Conservation (phyloP, 164 flowering plant species). For the Echeveria elegans region DNA sequence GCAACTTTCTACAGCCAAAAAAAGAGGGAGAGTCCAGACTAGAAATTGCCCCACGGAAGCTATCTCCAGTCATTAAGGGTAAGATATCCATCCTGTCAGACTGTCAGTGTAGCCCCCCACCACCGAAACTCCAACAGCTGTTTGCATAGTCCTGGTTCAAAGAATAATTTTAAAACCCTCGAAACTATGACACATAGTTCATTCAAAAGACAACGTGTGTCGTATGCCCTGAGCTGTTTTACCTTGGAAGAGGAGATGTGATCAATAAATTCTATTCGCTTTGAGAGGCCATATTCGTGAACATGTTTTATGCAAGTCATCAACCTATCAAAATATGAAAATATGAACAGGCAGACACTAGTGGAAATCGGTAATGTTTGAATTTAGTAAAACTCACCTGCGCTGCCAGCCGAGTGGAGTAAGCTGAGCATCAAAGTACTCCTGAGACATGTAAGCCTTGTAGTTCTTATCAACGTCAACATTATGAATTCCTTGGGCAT, state of each 20-base stretch:
- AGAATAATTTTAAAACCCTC: not conserved
- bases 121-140: slow-evolving; percentile 99
- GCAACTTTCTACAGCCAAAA: slow-evolving; percentile 76
- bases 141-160: slow-evolving; percentile 38
- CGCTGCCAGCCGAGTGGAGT: slow-evolving; percentile 81
- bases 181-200: not conserved
- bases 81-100: slow-evolving; percentile 45
- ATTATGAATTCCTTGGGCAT: slow-evolving; percentile 91
- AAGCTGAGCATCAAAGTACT: slow-evolving; percentile 68
- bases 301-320: slow-evolving; percentile 77
- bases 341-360: not conserved
- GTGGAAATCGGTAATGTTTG: not conserved
- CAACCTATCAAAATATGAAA: slow-evolving; percentile 41
- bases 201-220: not conserved
- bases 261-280: slow-evolving; percentile 69
- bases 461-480: slow-evolving; percentile 66
- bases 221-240: slow-evolving; percentile 10
- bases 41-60: slow-evolving; percentile 60
- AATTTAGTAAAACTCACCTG: slow-evolving; percentile 39
- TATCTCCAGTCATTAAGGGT: slow-evolving; percentile 84
- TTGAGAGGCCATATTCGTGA: slow-evolving; percentile 42
- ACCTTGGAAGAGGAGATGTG: slow-evolving; percentile 77
- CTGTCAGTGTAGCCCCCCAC: slow-evolving; percentile 45
- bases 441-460: slow-evolving; percentile 40
- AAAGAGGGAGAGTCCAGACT: slow-evolving; percentile 73